Evolutionary conservation across 192 early-diverging fungal species (phyloP).

Genomic region (Coemansia sp.): DNA sequence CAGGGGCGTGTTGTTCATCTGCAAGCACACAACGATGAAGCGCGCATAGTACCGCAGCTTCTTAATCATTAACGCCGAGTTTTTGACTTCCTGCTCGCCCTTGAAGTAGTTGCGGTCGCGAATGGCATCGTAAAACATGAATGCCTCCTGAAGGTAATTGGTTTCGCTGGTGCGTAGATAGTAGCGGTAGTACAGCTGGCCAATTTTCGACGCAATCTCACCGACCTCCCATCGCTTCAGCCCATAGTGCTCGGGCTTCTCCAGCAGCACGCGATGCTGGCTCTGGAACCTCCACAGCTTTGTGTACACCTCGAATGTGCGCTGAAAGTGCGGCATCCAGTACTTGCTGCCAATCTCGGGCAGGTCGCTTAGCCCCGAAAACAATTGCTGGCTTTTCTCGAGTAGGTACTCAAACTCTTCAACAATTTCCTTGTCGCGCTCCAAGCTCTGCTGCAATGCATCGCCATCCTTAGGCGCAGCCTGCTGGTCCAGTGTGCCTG

Average conservation of each 20-base stretch:
- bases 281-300: conserved; percentile 97
- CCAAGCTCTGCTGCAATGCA: conserved; percentile 9
- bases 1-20: conserved; percentile 68
- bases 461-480: conserved; percentile 6
- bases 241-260: conserved; percentile 85
- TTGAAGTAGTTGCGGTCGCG: conserved; percentile 91
- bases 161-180: conserved; percentile 92
- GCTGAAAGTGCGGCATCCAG: conserved; percentile 90
- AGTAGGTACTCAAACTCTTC: conserved; percentile 92
- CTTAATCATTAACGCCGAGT: conserved; percentile 89
- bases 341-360: conserved; percentile 50
- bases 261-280: conserved; percentile 76
- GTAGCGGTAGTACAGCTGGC: conserved; percentile 82
- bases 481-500: not conserved
- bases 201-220: conserved; percentile 97
- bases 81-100: conserved; percentile 89
- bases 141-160: conserved; percentile 91
- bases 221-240: conserved; percentile 97
- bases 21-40: conserved; percentile 82
- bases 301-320: conserved; percentile 97
- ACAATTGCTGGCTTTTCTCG: conserved; percentile 95
- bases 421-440: conserved; percentile 53
- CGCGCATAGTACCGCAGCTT: conserved; percentile 96
- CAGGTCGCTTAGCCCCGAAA: conserved; percentile 72
- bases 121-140: conserved; percentile 94